phyloP scores from a whole-genome alignment of 108 stramenopile genomes.

The Nannochloropsis gaditana region DNA sequence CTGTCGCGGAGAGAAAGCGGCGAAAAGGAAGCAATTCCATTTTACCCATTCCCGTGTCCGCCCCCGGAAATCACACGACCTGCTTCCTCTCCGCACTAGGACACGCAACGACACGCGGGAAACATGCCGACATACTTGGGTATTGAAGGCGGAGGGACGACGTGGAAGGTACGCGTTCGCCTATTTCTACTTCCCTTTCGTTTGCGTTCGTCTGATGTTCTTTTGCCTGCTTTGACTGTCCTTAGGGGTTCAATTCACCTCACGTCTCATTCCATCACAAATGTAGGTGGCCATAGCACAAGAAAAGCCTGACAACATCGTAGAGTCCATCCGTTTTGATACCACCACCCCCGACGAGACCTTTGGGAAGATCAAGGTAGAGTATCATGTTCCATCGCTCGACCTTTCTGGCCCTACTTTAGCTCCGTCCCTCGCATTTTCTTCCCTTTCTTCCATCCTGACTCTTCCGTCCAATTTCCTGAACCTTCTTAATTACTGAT shows the following conservation, averaged over 20 bases:
- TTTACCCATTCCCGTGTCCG: too few species aligned
- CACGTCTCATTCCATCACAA: slow-evolving; percentile 28
- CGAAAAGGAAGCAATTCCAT: too few species aligned
- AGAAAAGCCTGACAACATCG: slow-evolving; percentile 39
- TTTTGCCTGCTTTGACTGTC: slow-evolving; percentile 39
- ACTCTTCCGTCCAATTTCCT: too few species aligned
- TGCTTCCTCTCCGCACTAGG: not conserved
- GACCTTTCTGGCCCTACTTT: too few species aligned
- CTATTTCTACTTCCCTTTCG: slow-evolving; percentile 36
- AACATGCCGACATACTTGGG: slow-evolving; percentile 61
- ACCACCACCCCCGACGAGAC: slow-evolving; percentile 44
- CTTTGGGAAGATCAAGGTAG: slow-evolving; percentile 20
- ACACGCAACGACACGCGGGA: not conserved
- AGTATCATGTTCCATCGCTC: too few species aligned
- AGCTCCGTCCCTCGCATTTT: not conserved
- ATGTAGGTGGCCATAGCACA: slow-evolving; percentile 25
- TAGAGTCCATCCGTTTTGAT: slow-evolving; percentile 6
- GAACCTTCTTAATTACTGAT: not conserved
- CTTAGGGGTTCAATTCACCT: too few species aligned
- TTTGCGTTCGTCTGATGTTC: slow-evolving; percentile 60
- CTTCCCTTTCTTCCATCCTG: not conserved
- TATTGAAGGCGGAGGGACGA: slow-evolving; percentile 91
- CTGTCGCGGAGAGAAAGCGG: too few species aligned
- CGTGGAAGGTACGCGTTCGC: slow-evolving; percentile 72
- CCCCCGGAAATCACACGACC: too few species aligned